A percentile compares a stretch with the other conserved stretches of the same genome.
phyloP scores from a whole-genome alignment of 176 grass and related monocot genomes.

The Saccharum spontaneum region DNA sequence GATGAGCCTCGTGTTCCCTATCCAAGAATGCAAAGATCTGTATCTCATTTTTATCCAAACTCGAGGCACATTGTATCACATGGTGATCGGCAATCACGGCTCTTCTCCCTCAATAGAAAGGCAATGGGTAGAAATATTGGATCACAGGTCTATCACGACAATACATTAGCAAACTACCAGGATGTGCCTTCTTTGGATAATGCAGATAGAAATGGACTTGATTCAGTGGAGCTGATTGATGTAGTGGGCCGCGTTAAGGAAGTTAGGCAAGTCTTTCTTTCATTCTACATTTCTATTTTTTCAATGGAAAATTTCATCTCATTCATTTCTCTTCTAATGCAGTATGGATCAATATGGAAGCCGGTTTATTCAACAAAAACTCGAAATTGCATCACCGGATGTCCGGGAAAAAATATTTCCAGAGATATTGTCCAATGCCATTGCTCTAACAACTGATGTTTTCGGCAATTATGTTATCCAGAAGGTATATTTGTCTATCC shows the following conservation, averaged over 20 bases:
- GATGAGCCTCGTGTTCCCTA: constrained; percentile 29
- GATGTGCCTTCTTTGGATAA: constrained; percentile 51
- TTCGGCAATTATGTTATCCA: constrained; percentile 99
- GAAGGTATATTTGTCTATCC: constrained; percentile 52
- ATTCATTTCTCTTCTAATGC: constrained; percentile 28
- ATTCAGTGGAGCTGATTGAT: constrained; percentile 62
- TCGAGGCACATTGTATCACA: constrained; percentile 11
- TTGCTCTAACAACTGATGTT: constrained; percentile 91
- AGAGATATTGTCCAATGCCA: constrained; percentile 87
- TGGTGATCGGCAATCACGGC: constrained; percentile 24
- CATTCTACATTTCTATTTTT: neutral
- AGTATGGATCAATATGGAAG: constrained; percentile 97
- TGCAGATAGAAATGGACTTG: constrained; percentile 58
- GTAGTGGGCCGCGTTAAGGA: constrained; percentile 78
- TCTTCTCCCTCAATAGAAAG: constrained; percentile 43
- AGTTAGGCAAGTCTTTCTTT: constrained; percentile 62
- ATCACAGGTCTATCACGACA: constrained; percentile 41
- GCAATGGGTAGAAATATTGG: constrained; percentile 43
- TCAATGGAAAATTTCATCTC: neutral
- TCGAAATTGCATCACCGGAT: constrained; percentile 72
- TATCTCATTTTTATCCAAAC: constrained; percentile 31
- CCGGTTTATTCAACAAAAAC: constrained; percentile 96
- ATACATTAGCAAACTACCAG: constrained; percentile 49
- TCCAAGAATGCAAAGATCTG: constrained; percentile 43
- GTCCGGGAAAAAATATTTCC: constrained; percentile 90